Conservation (phyloP, 192 early-diverging fungal genomes). For the Geranomyces variabilis region DNA sequence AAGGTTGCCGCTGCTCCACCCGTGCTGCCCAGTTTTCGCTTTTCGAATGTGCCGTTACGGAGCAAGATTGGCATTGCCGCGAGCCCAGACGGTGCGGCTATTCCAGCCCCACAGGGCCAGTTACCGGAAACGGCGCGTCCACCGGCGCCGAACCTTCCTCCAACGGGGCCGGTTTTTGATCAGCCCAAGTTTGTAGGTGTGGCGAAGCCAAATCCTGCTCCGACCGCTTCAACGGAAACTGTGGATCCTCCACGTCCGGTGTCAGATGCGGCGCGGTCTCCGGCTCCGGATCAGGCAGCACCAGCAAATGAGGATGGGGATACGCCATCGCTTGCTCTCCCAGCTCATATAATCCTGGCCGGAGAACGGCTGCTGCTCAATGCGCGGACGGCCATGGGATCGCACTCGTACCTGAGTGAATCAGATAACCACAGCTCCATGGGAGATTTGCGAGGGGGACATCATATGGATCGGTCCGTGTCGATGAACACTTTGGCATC, state of each 20-base stretch:
- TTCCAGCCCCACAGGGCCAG: no score
- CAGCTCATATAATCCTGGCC: background rate
- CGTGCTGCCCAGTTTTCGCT: slow-evolving; percentile 3
- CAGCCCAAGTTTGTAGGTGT: no score
- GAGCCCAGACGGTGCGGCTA: no score
- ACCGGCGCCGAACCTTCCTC: no score
- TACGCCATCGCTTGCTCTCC: background rate
- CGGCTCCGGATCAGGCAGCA: no score
- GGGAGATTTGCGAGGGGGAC: background rate
- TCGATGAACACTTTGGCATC: slow-evolving; percentile 7
- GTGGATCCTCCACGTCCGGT: no score
- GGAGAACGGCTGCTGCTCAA: background rate
- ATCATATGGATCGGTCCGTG: slow-evolving; percentile 2
- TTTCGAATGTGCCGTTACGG: slow-evolving; percentile 16
- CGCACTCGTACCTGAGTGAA: no score
- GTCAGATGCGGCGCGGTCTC: no score
- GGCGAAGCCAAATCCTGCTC: no score
- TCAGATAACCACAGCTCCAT: background rate
- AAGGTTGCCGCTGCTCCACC: background rate
- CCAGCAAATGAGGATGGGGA: background rate
- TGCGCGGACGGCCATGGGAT: slow-evolving; percentile 3
- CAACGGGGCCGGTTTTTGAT: no score
- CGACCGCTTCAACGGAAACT: no score
- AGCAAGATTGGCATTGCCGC: background rate
- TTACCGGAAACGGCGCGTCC: no score